Percentiles rank a stretch among this genome's conserved stretches.
Conservation (phyloP, 257 asterid species). For the Primulina tabacum region DNA sequence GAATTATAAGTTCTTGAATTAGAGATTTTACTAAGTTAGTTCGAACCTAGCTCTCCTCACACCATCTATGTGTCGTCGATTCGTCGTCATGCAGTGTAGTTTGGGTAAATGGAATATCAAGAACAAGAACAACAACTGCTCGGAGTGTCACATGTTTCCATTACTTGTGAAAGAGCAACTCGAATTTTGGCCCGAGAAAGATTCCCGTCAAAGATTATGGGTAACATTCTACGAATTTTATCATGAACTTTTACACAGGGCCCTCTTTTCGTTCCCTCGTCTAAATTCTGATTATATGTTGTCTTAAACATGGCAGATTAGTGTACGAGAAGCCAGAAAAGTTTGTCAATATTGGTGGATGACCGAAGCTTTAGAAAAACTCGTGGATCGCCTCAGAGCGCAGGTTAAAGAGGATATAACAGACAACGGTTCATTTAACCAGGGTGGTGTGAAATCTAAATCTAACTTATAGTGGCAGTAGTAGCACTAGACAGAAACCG, state of each 20-base stretch:
- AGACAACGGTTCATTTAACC: slow-evolving; percentile 20
- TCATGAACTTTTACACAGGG: too few relatives aligned
- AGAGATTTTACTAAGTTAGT: too few relatives aligned
- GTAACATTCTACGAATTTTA: slow-evolving; percentile 22
- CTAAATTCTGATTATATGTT: background rate
- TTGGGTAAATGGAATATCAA: slow-evolving; percentile 72
- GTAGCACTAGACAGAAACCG: background rate
- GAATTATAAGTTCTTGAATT: background rate
- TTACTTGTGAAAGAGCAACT: slow-evolving; percentile 69
- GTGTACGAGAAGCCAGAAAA: slow-evolving; percentile 52
- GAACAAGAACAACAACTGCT: slow-evolving; percentile 49
- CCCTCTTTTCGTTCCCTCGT: background rate
- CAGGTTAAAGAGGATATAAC: slow-evolving; percentile 24
- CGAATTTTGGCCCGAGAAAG: slow-evolving; percentile 90
- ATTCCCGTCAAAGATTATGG: slow-evolving; percentile 76
- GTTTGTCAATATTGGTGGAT: slow-evolving; percentile 59
- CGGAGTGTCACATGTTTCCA: slow-evolving; percentile 76
- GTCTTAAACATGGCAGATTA: slow-evolving; percentile 30
- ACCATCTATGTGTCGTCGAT: background rate
- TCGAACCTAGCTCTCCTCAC: background rate
- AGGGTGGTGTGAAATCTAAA: slow-evolving; percentile 22
- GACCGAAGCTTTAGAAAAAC: slow-evolving; percentile 52
- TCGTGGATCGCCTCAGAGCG: slow-evolving; percentile 37
- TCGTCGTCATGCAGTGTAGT: slow-evolving; percentile 35
- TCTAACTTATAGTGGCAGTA: slow-evolving; percentile 38